A percentile compares a stretch with the other conserved stretches of the same genome.
These are phyloP conservation scores for Cladophialophora carrionii DNA, from an alignment of 2,329 filamentous ascomycete genomes.

Conservation along the genomic window DNA sequence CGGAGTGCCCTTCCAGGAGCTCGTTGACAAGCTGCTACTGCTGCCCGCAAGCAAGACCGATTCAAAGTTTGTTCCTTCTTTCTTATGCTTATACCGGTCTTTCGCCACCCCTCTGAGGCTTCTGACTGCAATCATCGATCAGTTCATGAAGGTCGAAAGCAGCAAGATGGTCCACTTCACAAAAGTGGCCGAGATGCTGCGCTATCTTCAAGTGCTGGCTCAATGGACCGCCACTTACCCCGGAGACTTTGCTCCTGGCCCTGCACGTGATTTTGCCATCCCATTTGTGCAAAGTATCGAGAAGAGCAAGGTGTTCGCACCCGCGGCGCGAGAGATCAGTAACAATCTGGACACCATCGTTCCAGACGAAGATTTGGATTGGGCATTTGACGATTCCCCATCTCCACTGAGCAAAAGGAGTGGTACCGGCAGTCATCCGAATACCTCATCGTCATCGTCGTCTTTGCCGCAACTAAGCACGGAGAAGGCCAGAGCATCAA, in stretches of 20 bases:
- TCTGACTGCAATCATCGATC: constrained; percentile 68
- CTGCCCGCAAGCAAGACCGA: constrained; percentile 85
- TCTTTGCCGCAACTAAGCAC: constrained; percentile 20
- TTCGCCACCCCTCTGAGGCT: constrained; percentile 82
- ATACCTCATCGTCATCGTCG: constrained; percentile 28
- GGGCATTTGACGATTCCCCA: constrained; percentile 77
- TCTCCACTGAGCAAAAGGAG: constrained; percentile 20
- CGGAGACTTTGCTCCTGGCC: constrained; percentile 83
- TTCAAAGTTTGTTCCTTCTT: constrained; percentile 82
- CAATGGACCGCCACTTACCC: constrained; percentile 91
- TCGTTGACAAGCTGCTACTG: constrained; percentile 84
- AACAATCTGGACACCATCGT: constrained; percentile 73
- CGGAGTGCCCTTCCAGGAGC: constrained; percentile 61
- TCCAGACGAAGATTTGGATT: constrained; percentile 89
- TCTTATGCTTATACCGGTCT: constrained; percentile 90
- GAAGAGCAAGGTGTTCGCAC: constrained; percentile 77
- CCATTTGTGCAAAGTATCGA: constrained; percentile 77
- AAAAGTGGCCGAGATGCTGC: constrained; percentile 77
- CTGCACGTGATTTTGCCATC: constrained; percentile 71
- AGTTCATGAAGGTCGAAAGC: constrained; percentile 72
- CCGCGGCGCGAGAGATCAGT: constrained; percentile 79
- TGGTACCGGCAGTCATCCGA: constrained; percentile 19
- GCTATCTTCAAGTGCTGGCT: constrained; percentile 80
- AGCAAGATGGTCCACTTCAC: constrained; percentile 73
- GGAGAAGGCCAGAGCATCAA: constrained; percentile 25